These are phyloP conservation scores for Carex pumila DNA, from an alignment of 176 grass and related monocot genomes.

Conservation along the genomic window DNA sequence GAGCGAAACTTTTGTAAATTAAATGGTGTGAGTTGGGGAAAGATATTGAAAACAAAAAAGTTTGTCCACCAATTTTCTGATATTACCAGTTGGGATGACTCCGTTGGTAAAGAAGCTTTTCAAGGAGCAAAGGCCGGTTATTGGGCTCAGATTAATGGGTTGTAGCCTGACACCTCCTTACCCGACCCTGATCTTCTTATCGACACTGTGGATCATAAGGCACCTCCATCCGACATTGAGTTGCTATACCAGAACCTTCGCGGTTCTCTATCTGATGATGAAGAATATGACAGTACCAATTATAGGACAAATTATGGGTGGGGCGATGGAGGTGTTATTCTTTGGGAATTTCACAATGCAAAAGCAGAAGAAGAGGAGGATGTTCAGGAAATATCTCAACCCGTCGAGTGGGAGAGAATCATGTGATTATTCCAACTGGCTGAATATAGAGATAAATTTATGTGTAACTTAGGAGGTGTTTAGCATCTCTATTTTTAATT, in stretches of 20 bases:
- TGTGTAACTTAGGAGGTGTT: too few relatives aligned
- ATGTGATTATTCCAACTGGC: background rate
- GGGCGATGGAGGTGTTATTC: background rate
- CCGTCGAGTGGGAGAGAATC: background rate
- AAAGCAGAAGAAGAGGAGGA: background rate
- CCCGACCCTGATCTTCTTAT: slow-evolving; percentile 14
- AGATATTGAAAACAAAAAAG: slow-evolving; percentile 4
- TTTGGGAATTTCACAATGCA: background rate
- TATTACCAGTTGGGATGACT: slow-evolving; percentile 29
- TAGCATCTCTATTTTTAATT: too few relatives aligned
- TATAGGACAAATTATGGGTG: background rate
- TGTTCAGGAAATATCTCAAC: background rate
- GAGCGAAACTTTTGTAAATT: slow-evolving; percentile 26
- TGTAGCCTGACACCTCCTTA: background rate
- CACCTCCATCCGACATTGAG: background rate
- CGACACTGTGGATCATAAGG: background rate
- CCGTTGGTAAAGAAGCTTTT: slow-evolving; percentile 24
- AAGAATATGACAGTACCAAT: background rate
- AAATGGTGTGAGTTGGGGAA: slow-evolving; percentile 18
- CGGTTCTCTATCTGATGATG: background rate
- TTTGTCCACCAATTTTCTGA: background rate
- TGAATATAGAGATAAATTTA: background rate
- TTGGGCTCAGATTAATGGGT: slow-evolving; percentile 25
- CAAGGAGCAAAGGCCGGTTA: slow-evolving; percentile 26
- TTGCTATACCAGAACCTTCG: background rate